Evolutionary conservation across 2,329 filamentous ascomycete genomes (phyloP), one percentile per base, ranked within the genome.

Genomic region (Plenodomus tracheiphilus): DNA sequence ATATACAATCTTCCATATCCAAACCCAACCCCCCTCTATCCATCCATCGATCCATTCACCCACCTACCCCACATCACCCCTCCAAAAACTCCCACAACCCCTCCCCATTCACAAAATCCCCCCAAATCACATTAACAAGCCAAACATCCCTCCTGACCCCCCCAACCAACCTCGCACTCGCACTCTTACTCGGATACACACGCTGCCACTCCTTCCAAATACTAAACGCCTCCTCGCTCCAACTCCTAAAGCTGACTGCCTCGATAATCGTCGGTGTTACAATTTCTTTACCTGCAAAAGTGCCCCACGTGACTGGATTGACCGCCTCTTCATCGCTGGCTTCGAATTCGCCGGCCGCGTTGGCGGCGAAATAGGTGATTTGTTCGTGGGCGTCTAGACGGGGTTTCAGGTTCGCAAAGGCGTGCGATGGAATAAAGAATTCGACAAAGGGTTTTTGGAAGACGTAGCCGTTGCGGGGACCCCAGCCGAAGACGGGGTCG

Each of bases 401-500:
- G 3, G 80, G 78, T 55, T 83, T 81, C 25, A 99, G 79, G 1
- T 70, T 70, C 15, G 76, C 72, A 86, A 91, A 97, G 69, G 93
- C 89, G 0, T 81, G 72, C 0, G 79, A 75, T 0, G 92, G 86
- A 49, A 96, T 77, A 79, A 99, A 99, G 75, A 97, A 91, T 72
- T 99, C 94, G 43, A 99, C 91, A 72, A 99, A 99, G 0, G 93
- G 88, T 75, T 97, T 99, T 68, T 99, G 94, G 78, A 97, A 99
- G 40, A 97, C 91, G 70, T 96, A 97, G 16, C 94, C 94, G 63
- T 92, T 86, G 41, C 82, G 83, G 0, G 94, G 94, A 1, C 94
- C 94, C 94, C 94, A 99, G 55, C 94, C 94, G 64, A 96, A 96
- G 17, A 89, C 83, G 3, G 81, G 75, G 69, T 99, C 85, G 40